Evolutionary conservation across 768 basidiomycete genomes (phyloP).

Genomic region (Tricholoma hemisulphureum): DNA sequence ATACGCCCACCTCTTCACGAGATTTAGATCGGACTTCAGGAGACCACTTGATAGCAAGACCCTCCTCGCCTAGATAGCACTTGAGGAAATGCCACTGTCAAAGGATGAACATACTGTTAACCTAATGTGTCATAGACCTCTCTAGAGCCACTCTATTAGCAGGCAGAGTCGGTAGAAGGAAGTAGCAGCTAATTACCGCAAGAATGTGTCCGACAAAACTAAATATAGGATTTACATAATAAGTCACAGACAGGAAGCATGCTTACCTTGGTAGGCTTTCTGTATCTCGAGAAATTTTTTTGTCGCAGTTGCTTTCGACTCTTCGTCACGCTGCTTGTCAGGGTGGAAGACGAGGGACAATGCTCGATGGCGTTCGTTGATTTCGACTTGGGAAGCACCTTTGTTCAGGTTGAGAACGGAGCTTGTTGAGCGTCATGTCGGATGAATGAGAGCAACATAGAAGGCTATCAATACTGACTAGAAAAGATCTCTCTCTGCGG

Average conservation of each 20-base stretch:
- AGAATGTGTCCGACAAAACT: conserved; percentile 73
- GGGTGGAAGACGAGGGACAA: conserved; percentile 83
- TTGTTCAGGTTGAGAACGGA: conserved; percentile 69
- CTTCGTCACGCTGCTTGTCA: conserved; percentile 70
- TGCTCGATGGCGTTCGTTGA: conserved; percentile 69
- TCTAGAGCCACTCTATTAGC: conserved; percentile 31
- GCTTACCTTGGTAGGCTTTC: conserved; percentile 76
- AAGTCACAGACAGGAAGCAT: neutral
- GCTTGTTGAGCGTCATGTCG: conserved; percentile 29
- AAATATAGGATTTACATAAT: conserved; percentile 4
- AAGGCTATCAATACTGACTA: conserved; percentile 20
- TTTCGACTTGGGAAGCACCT: conserved; percentile 63
- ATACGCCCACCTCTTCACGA: conserved; percentile 43
- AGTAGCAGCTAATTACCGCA: conserved; percentile 44
- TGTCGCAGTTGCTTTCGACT: conserved; percentile 56
- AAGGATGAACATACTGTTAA: conserved; percentile 20
- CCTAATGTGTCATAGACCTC: conserved; percentile 78
- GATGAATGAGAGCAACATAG: neutral
- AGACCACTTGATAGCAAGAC: conserved; percentile 45
- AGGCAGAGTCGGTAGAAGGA: neutral
- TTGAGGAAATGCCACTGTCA: neutral
- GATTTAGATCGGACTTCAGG: conserved; percentile 42
- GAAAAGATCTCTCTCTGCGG: conserved; percentile 17
- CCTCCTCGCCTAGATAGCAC: conserved; percentile 28
- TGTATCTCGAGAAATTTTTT: conserved; percentile 73